These are phyloP conservation scores for Teratosphaeria epicoccoides DNA, from an alignment of 2,329 filamentous ascomycete species.

Conservation along the genomic window DNA sequence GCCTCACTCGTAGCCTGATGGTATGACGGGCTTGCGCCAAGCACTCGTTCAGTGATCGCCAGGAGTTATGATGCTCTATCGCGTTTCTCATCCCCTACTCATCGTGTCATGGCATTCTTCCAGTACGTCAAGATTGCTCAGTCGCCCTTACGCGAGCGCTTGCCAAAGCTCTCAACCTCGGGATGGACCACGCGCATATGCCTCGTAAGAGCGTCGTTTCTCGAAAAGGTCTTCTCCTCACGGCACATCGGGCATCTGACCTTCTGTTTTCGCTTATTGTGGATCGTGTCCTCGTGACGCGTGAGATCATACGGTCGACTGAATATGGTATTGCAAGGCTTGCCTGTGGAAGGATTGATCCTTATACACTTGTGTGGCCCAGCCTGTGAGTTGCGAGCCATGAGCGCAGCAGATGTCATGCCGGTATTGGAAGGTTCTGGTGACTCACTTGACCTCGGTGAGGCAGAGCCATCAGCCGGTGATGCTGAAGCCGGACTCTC, in stretches of 20 bases:
- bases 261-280: slow-evolving; percentile 89
- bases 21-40: not conserved
- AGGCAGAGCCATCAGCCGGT: slow-evolving; percentile 29
- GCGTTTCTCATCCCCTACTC: not conserved
- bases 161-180: slow-evolving; percentile 71
- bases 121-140: not conserved
- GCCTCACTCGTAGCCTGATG: not conserved
- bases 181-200: slow-evolving; percentile 94
- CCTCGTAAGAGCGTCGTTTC: slow-evolving; percentile 84
- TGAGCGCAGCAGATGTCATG: slow-evolving; percentile 44
- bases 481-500: slow-evolving; percentile 8
- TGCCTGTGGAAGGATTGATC: slow-evolving; percentile 88
- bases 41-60: not conserved
- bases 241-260: slow-evolving; percentile 86
- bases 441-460: slow-evolving; percentile 22
- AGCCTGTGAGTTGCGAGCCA: slow-evolving; percentile 70
- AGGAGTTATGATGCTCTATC: not conserved
- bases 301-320: slow-evolving; percentile 94
- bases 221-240: slow-evolving; percentile 93
- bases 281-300: slow-evolving; percentile 92
- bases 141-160: slow-evolving; percentile 30
- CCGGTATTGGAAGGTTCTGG: slow-evolving; percentile 23
- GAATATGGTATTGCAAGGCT: slow-evolving; percentile 89
- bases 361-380: slow-evolving; percentile 88
- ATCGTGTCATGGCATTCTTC: not conserved